Percentiles rank a stretch among this genome's conserved stretches.
phyloP scores from a whole-genome alignment of 2,329 filamentous ascomycete species.

The Phialophora tarda region DNA sequence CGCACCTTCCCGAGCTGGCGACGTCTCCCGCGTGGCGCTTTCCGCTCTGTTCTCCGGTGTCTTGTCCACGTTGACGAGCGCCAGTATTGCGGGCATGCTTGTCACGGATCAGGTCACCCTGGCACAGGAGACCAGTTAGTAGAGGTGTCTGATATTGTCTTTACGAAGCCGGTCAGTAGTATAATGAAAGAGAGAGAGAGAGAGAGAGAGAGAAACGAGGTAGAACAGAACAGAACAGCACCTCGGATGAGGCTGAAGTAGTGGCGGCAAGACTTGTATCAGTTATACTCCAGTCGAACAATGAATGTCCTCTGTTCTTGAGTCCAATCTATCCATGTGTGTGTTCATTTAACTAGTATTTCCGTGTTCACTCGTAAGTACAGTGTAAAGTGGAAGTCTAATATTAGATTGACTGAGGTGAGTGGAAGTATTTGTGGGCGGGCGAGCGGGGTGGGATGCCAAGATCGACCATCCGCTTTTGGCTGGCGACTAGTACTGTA shows the following conservation, averaged over 20 bases:
- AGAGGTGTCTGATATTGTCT: neutral
- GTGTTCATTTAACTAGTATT: no score
- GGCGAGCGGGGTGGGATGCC: no score
- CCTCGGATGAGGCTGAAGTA: neutral
- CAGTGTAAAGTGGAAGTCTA: no score
- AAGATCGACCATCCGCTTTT: no score
- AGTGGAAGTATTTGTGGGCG: no score
- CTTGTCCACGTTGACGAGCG: slow-evolving; percentile 77
- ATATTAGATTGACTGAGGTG: no score
- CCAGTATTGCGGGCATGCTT: slow-evolving; percentile 77
- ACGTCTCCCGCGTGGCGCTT: slow-evolving; percentile 76
- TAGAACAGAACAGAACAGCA: neutral
- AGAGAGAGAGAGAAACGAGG: neutral
- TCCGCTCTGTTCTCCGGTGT: slow-evolving; percentile 80
- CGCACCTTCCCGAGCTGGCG: slow-evolving; percentile 72
- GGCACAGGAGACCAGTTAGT: slow-evolving; percentile 9
- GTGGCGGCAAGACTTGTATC: neutral
- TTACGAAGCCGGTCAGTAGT: neutral
- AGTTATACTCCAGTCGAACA: neutral
- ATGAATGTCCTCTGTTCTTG: neutral
- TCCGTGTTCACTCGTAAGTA: no score
- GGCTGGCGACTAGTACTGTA: no score
- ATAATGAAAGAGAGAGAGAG: neutral
- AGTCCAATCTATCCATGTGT: no score
- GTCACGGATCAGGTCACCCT: slow-evolving; percentile 47